Evolutionary conservation across 495 filamentous ascomycete species (phyloP).

Genomic region (Neurospora sp.): DNA sequence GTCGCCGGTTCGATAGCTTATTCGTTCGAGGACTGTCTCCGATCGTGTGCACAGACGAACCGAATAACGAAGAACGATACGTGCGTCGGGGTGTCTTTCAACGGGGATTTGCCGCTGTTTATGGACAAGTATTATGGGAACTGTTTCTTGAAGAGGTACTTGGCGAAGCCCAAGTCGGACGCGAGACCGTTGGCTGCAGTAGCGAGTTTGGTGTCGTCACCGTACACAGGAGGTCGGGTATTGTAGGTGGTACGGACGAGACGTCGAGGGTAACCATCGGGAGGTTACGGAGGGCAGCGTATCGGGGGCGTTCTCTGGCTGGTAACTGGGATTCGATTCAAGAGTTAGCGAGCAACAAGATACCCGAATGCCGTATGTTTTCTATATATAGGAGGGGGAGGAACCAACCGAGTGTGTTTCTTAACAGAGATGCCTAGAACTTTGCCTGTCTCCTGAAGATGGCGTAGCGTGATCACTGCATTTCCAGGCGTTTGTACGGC

Average conservation of each 20-base stretch:
- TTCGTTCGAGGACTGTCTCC: conserved; percentile 8
- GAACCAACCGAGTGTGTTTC: not conserved
- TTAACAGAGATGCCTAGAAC: not conserved
- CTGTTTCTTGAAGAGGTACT: not conserved
- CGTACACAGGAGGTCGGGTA: not conserved
- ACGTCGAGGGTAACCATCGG: not conserved
- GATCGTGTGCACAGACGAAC: conserved; percentile 7
- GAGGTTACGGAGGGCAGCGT: not conserved
- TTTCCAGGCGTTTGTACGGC: not conserved
- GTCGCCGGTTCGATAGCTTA: conserved; percentile 7
- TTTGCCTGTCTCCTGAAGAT: not conserved
- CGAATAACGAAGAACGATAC: conserved; percentile 7
- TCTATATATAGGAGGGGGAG: not conserved
- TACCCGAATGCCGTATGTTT: not conserved
- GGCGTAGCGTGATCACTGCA: not conserved
- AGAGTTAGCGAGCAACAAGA: not conserved
- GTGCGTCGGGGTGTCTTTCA: conserved; percentile 8
- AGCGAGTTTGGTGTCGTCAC: not conserved
- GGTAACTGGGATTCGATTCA: not conserved
- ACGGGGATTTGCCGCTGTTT: not conserved
- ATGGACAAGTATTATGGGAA: not conserved
- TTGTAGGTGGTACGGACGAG: not conserved
- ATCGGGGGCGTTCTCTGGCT: not conserved
- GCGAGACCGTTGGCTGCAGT: not conserved
- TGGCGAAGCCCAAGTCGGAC: not conserved